Evolutionary conservation across 345 rosid genomes (phyloP).

Genomic region (Citropsis articulata): DNA sequence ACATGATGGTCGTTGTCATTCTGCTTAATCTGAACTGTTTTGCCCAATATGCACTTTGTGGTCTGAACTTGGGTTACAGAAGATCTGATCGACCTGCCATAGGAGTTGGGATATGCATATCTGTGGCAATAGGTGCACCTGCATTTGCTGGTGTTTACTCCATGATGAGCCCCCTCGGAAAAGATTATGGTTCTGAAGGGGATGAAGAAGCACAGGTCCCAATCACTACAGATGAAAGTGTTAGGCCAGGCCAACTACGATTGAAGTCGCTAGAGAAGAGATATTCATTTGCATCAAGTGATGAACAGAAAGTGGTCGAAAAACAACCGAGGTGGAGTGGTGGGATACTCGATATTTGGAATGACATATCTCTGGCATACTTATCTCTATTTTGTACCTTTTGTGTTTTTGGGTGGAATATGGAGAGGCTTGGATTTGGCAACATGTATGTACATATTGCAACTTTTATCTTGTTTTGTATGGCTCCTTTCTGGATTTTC

Average conservation of each 20-base stretch:
- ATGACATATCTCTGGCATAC: constrained; percentile 80
- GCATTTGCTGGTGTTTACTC: constrained; percentile 79
- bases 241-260: constrained; percentile 25
- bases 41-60: constrained; percentile 93
- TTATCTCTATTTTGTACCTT: constrained; percentile 78
- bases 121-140: constrained; percentile 85
- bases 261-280: constrained; percentile 44
- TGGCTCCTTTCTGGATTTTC: constrained; percentile 94
- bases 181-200: constrained; percentile 50
- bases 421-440: constrained; percentile 95
- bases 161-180: constrained; percentile 83
- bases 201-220: constrained; percentile 70
- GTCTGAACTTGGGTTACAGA: constrained; percentile 73
- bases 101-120: constrained; percentile 81
- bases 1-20: constrained; percentile 76
- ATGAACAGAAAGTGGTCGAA: constrained; percentile 38
- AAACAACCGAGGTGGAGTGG: constrained; percentile 78
- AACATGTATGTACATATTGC: constrained; percentile 96
- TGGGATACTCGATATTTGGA: constrained; percentile 81
- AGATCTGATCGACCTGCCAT: constrained; percentile 83
- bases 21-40: constrained; percentile 88
- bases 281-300: constrained; percentile 62
- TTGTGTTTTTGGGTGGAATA: constrained; percentile 96
- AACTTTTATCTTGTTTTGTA: constrained; percentile 77
- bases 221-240: constrained; percentile 26